Base-by-base conservation (phyloP, 2,329 filamentous ascomycete genomes). In the Alternaria gansuensis region DNA sequence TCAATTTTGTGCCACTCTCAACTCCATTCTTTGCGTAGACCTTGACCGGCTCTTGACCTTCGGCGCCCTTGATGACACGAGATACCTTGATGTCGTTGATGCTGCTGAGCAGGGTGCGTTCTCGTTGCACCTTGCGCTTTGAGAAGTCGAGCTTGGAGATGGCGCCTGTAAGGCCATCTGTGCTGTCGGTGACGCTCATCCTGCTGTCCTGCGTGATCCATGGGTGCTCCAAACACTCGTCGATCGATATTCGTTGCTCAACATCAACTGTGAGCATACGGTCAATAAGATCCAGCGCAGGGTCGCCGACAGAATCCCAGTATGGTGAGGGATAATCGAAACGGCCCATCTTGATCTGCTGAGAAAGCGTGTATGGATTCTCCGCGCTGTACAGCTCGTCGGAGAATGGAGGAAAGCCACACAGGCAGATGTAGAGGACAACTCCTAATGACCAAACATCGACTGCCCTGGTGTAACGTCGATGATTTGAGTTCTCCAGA, bases 371-470 rank as follows among this genome's bases (percentile, higher is more conserved):
- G 74, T 92, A 97, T 2, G 95, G 95, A 66, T 93, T 95, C 43
- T 96, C 89, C 34, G 75, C 80, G 1, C 88, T 88, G 78, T 89
- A 91, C 0, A 98, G 87, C 78, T 99, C 95, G 71, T 99, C 95
- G 0, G 92, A 96, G 79, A 99, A 99, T 0, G 95, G 95, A 4
- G 94, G 95, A 73, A 98, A 98, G 34, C 95, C 95, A 75, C 95
- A 98, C 5, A 98, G 85, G 75, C 93, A 97, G 69, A 98, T 98
- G 79, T 98, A 99, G 24, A 99, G 84, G 3, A 99, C 94, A 3
- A 99, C 95, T n/a, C 95, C 95, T 0, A 98, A 84, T 1, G 93
- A 97, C 95, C 95, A 98, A 40, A 98, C 84, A 75, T 99, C 95
- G 9, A 99, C 95, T 3, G 93, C 93, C 71, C 93, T 92, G 54